A percentile compares a stretch with the other conserved stretches of the same genome.
These are phyloP conservation scores for Phaeosphaeriaceae sp. DNA, from an alignment of 2,329 filamentous ascomycete species.

Conservation along the genomic window DNA sequence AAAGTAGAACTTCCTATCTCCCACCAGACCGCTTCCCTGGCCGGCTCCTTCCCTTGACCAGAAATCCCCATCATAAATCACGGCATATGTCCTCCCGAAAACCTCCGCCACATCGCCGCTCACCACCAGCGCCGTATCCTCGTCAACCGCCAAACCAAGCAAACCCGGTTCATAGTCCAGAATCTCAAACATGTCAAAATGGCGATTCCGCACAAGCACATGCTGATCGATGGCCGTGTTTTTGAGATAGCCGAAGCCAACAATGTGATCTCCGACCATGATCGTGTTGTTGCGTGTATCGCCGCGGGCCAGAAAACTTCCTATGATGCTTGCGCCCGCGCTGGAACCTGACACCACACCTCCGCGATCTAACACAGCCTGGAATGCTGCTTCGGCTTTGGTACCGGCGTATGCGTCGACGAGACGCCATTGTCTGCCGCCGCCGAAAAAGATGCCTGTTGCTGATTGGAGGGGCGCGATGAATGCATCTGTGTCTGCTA, in stretches of 20 bases:
- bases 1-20: constrained; percentile 29
- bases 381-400: constrained; percentile 28
- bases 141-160: constrained; percentile 31
- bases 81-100: constrained; percentile 33
- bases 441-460: constrained; percentile 31
- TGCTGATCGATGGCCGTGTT: constrained; percentile 36
- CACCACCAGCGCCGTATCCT: constrained; percentile 34
- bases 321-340: constrained; percentile 32
- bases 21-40: constrained; percentile 18
- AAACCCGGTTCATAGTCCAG: constrained; percentile 25
- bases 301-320: constrained; percentile 29
- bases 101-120: constrained; percentile 29
- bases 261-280: constrained; percentile 28
- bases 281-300: constrained; percentile 31
- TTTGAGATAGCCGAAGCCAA: constrained; percentile 36
- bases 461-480: constrained; percentile 26
- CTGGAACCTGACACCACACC: constrained; percentile 31
- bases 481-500: constrained; percentile 31
- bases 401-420: constrained; percentile 35
- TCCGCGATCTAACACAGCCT: constrained; percentile 25
- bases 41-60: constrained; percentile 34
- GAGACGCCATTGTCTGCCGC: constrained; percentile 32
- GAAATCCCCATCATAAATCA: constrained; percentile 33
- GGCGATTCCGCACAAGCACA: constrained; percentile 31
- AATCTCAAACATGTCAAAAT: constrained; percentile 36